Conservation (phyloP, 495 filamentous ascomycete genomes). For the Penicillium daleae region DNA sequence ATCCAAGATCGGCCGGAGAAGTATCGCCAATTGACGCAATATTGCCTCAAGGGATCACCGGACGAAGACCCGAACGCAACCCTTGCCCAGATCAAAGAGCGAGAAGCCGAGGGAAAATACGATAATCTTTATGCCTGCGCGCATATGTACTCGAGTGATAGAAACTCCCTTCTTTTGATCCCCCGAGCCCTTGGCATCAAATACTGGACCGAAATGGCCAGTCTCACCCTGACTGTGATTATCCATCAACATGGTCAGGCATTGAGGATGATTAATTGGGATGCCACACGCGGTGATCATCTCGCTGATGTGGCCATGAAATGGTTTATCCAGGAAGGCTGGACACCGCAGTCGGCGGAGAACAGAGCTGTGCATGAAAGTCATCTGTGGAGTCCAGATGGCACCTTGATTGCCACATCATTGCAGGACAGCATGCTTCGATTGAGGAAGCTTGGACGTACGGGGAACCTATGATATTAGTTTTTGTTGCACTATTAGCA, state of each 20-base stretch:
- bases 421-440: slow-evolving; percentile 64
- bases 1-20: slow-evolving; percentile 49
- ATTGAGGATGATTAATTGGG: slow-evolving; percentile 46
- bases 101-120: slow-evolving; percentile 38
- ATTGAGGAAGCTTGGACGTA: slow-evolving; percentile 20
- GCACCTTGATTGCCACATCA: slow-evolving; percentile 63
- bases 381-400: slow-evolving; percentile 65
- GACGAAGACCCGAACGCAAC: slow-evolving; percentile 23
- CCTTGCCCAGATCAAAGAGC: slow-evolving; percentile 22
- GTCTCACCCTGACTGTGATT: slow-evolving; percentile 63
- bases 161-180: slow-evolving; percentile 68
- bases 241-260: slow-evolving; percentile 55
- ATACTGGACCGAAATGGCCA: slow-evolving; percentile 57
- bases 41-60: slow-evolving; percentile 53
- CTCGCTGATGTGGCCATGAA: slow-evolving; percentile 41
- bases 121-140: slow-evolving; percentile 64
- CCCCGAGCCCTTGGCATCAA: slow-evolving; percentile 62
- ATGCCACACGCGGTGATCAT: slow-evolving; percentile 10
- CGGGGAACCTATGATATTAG: slow-evolving; percentile 32
- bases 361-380: slow-evolving; percentile 65
- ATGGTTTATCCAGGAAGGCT: slow-evolving; percentile 73
- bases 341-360: slow-evolving; percentile 56
- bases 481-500: neutral
- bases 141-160: slow-evolving; percentile 70
- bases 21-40: slow-evolving; percentile 62